A percentile compares a stretch with the other conserved stretches of the same genome.
Evolutionary conservation across 768 basidiomycete genomes (phyloP).

Genomic region (Saitozyma sp.): DNA sequence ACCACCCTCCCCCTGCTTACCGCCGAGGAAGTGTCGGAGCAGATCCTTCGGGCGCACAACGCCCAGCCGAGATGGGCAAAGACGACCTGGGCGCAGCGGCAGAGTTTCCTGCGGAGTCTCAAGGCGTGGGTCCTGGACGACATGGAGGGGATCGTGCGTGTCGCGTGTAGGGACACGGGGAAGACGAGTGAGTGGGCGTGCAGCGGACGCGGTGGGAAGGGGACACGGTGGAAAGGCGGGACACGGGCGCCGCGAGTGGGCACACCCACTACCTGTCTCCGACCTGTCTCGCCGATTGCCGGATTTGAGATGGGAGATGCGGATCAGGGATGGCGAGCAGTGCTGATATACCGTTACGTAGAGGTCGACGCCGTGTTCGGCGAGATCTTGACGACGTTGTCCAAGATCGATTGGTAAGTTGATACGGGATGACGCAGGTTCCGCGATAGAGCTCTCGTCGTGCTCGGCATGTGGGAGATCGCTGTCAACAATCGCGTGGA

Average conservation of each 20-base stretch:
- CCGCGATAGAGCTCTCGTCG: too few relatives aligned
- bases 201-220: background rate
- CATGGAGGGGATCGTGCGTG: constrained; percentile 77
- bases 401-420: constrained; percentile 73
- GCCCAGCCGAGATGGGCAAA: constrained; percentile 74
- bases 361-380: constrained; percentile 93
- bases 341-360: constrained; percentile 46
- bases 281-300: too few relatives aligned
- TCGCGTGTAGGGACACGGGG: constrained; percentile 90
- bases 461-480: too few relatives aligned
- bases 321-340: background rate
- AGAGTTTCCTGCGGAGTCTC: constrained; percentile 79
- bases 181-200: constrained; percentile 63
- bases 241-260: too few relatives aligned
- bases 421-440: background rate
- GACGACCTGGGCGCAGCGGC: constrained; percentile 74
- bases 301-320: background rate
- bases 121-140: constrained; percentile 92
- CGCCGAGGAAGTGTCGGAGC: constrained; percentile 67
- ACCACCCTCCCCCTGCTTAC: constrained; percentile 75
- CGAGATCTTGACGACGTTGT: constrained; percentile 90
- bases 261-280: too few relatives aligned
- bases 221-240: too few relatives aligned
- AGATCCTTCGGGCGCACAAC: constrained; percentile 64
- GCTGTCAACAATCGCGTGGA: background rate